Conservation (phyloP, 495 filamentous ascomycete species). For the Talaromyces adpressus region DNA sequence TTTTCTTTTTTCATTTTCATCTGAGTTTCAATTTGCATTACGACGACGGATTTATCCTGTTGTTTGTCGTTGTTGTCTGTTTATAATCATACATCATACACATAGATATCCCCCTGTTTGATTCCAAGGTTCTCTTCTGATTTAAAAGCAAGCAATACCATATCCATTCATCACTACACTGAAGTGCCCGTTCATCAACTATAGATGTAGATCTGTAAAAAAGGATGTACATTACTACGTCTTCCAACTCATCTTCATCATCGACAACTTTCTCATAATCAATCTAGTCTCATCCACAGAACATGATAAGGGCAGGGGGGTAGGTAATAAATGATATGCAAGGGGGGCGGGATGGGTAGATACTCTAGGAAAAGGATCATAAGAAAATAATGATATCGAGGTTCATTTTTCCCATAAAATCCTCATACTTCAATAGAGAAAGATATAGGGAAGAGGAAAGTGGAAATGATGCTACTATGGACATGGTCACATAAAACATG, state of each 20-base stretch:
- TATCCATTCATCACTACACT: no score
- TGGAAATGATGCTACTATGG: conserved; percentile 5
- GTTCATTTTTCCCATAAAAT: background rate
- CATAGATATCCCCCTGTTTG: conserved; percentile 5
- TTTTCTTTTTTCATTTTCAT: background rate
- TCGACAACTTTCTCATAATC: background rate
- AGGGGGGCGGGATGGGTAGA: background rate
- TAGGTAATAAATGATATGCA: background rate
- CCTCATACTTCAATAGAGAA: background rate
- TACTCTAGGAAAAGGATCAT: background rate
- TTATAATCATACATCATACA: conserved; percentile 5
- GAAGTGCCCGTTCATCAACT: no score
- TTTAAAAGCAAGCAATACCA: background rate
- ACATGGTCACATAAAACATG: conserved; percentile 5
- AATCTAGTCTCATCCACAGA: background rate
- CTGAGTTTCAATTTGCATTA: background rate
- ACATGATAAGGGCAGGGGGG: background rate
- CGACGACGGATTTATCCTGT: background rate
- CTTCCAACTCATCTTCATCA: background rate
- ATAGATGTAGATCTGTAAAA: no score
- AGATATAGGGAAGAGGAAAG: background rate
- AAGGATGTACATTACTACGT: background rate
- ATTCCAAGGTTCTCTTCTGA: background rate
- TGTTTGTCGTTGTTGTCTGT: background rate
- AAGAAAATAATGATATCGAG: background rate